Conservation (phyloP, 495 filamentous ascomycete genomes). For the Penicillium egyptiacum region DNA sequence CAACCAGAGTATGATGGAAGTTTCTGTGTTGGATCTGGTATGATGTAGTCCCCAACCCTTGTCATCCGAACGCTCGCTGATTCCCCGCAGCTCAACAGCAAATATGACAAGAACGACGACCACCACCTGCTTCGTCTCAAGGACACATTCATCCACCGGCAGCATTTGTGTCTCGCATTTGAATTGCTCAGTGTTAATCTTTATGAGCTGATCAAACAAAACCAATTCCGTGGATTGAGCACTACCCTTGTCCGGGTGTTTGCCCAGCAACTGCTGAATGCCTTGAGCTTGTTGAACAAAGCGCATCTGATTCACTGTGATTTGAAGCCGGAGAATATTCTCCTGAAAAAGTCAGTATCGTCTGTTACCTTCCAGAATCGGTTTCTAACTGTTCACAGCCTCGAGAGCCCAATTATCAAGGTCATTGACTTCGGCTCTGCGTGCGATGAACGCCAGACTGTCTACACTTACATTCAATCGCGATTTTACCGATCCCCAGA, state of each 20-base stretch:
- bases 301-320: constrained; percentile 98
- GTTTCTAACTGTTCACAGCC: constrained; percentile 41
- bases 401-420: constrained; percentile 99
- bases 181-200: constrained; percentile 96
- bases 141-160: constrained; percentile 97
- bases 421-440: constrained; percentile 99
- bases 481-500: constrained; percentile 98
- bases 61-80: constrained; percentile 1
- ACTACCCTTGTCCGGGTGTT: constrained; percentile 98
- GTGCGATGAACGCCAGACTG: constrained; percentile 96
- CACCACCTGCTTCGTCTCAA: constrained; percentile 95
- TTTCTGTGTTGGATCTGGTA: constrained; percentile 96
- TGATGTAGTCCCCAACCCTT: constrained; percentile 17
- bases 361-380: no score
- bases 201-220: constrained; percentile 99
- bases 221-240: constrained; percentile 96
- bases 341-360: constrained; percentile 80
- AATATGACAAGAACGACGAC: constrained; percentile 98
- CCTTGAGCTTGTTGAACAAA: constrained; percentile 90
- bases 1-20: constrained; percentile 99
- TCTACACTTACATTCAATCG: constrained; percentile 99
- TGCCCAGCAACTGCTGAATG: constrained; percentile 93
- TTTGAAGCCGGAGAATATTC: constrained; percentile 97
- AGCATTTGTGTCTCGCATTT: constrained; percentile 97
- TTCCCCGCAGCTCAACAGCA: constrained; percentile 78